phyloP scores from a whole-genome alignment of 768 basidiomycete species.

The Nidularia pulvinata region DNA sequence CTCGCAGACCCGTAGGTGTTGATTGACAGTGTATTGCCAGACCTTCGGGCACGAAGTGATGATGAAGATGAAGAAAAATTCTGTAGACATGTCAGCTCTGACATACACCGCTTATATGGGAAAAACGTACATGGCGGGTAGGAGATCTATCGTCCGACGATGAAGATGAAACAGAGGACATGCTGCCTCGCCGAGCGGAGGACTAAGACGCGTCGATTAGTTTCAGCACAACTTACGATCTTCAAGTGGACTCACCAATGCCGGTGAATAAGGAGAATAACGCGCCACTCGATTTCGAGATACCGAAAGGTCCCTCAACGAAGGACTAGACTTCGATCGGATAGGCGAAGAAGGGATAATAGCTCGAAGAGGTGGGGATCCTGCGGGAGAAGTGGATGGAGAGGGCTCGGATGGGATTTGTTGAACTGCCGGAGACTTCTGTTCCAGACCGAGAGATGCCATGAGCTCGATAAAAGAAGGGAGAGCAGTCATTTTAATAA shows the following conservation, averaged over 20 bases:
- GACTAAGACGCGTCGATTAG: constrained; percentile 23
- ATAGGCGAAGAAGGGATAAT: constrained; percentile 24
- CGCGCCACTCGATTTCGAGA: constrained; percentile 35
- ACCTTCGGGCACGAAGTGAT: constrained; percentile 41
- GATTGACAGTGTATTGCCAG: constrained; percentile 42
- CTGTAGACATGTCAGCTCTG: constrained; percentile 13
- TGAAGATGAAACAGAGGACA: constrained; percentile 40
- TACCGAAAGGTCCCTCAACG: constrained; percentile 33
- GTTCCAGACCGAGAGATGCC: constrained; percentile 77
- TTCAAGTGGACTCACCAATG: constrained; percentile 25
- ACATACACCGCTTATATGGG: background rate
- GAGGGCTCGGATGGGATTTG: constrained; percentile 38
- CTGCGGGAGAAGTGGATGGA: constrained; percentile 43
- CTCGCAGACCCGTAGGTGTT: constrained; percentile 47
- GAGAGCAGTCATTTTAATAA: constrained; percentile 60
- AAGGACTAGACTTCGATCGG: constrained; percentile 43
- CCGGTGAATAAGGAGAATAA: constrained; percentile 50
- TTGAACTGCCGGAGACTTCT: constrained; percentile 26
- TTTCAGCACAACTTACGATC: background rate
- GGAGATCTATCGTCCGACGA: constrained; percentile 33
- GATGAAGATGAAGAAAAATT: constrained; percentile 38
- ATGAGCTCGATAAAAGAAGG: constrained; percentile 90
- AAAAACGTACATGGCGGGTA: constrained; percentile 18
- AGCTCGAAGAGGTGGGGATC: constrained; percentile 32
- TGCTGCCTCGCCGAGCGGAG: constrained; percentile 42